These are phyloP conservation scores for Diplodia scrobiculata DNA, from an alignment of 2,329 filamentous ascomycete species.

Conservation along the genomic window DNA sequence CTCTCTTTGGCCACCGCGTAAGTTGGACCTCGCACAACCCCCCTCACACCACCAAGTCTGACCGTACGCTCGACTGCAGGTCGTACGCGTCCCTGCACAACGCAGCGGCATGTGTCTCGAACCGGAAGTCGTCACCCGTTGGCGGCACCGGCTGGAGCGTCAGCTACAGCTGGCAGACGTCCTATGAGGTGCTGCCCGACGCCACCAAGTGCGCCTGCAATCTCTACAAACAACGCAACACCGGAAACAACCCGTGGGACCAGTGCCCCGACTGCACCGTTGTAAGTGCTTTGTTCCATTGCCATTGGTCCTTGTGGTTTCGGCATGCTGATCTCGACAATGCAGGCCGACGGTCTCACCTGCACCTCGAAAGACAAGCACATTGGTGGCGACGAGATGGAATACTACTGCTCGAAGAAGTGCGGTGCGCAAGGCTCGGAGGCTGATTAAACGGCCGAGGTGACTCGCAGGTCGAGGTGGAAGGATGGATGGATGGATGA, in stretches of 20 bases:
- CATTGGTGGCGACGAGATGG: constrained; percentile 38
- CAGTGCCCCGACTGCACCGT: constrained; percentile 38
- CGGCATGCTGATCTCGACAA: neutral
- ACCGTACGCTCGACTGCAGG: neutral
- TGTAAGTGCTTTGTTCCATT: constrained; percentile 28
- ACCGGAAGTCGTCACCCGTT: neutral
- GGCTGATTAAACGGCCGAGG: constrained; percentile 28
- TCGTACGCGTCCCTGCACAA: constrained; percentile 4
- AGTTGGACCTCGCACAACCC: neutral
- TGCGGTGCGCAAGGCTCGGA: constrained; percentile 20
- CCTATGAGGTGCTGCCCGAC: constrained; percentile 10
- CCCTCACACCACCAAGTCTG: neutral
- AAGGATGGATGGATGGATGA: too few species aligned
- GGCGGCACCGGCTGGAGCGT: constrained; percentile 19
- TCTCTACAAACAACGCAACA: constrained; percentile 33
- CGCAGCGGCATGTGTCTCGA: neutral
- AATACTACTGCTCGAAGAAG: constrained; percentile 37
- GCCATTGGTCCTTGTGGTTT: too few species aligned
- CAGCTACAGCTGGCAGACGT: constrained; percentile 18
- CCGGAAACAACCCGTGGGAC: constrained; percentile 37
- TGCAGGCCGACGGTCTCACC: constrained; percentile 32
- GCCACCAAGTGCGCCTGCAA: constrained; percentile 19
- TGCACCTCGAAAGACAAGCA: constrained; percentile 36
- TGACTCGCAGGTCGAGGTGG: too few species aligned
- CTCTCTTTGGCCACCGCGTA: neutral